Percentiles rank a stretch among this genome's conserved stretches.
These are phyloP conservation scores for Salisapilia sapeloensis DNA, from an alignment of 352 stramenopile species.

Conservation along the genomic window DNA sequence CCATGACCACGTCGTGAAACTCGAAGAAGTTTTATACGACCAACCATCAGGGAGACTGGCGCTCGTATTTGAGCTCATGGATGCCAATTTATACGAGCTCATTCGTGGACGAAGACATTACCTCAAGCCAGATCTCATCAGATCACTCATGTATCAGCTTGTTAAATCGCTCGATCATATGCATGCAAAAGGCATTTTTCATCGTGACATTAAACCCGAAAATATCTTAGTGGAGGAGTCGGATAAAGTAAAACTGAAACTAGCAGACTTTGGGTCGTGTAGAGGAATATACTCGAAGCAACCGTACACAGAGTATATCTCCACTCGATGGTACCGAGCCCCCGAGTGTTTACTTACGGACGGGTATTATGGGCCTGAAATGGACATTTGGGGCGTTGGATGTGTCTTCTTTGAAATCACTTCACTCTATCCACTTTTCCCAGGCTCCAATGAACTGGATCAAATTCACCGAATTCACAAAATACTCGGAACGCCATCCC, in stretches of 20 bases:
- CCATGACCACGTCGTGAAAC: constrained; percentile 90
- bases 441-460: constrained; percentile 88
- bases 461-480: constrained; percentile 93
- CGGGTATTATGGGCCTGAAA: constrained; percentile 91
- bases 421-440: constrained; percentile 88
- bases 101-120: constrained; percentile 83
- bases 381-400: constrained; percentile 92
- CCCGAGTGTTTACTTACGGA: constrained; percentile 91
- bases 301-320: constrained; percentile 95
- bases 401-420: constrained; percentile 95
- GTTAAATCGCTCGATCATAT: constrained; percentile 93
- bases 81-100: constrained; percentile 93
- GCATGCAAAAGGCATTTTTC: constrained; percentile 95
- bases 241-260: constrained; percentile 64
- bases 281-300: constrained; percentile 91
- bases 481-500: constrained; percentile 82
- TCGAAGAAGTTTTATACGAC: constrained; percentile 92
- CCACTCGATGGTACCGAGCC: constrained; percentile 90
- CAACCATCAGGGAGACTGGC: constrained; percentile 83
- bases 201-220: constrained; percentile 93
- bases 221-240: constrained; percentile 88
- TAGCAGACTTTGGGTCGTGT: constrained; percentile 93
- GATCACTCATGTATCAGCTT: constrained; percentile 85
- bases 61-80: constrained; percentile 95
- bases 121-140: constrained; percentile 68